Evolutionary conservation across 768 basidiomycete species (phyloP).

Genomic region (Agaricus sinodeliciosus): DNA sequence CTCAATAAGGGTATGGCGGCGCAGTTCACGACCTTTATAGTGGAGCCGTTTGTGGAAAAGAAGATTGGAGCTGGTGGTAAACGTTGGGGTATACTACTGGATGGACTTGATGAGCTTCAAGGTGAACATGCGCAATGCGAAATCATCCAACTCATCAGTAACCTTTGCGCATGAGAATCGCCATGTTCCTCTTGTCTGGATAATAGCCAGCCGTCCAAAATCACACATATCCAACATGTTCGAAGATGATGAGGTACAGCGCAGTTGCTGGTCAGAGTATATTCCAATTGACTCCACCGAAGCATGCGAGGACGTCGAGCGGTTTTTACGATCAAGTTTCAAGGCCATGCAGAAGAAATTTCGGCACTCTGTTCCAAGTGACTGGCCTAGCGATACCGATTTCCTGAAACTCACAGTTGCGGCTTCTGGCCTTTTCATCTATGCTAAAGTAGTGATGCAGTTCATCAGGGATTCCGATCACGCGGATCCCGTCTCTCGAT

Average conservation of each 20-base stretch:
- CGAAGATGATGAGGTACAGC: not conserved
- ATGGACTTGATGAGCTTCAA: not conserved
- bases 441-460: not conserved
- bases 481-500: not conserved
- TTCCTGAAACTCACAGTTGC: not conserved
- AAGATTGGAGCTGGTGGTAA: not conserved
- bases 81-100: not conserved
- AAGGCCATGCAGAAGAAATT: not conserved
- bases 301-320: not conserved
- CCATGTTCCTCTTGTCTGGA: not conserved
- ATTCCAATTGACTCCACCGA: not conserved
- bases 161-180: not conserved
- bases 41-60: not conserved
- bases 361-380: not conserved
- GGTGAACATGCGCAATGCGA: not conserved
- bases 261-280: not conserved
- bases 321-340: not conserved
- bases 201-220: not conserved
- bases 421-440: not conserved
- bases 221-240: not conserved
- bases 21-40: not conserved
- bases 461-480: not conserved
- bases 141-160: not conserved
- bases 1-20: not conserved
- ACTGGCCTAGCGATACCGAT: not conserved